These are phyloP conservation scores for Curvularia sp. DNA, from an alignment of 2,329 filamentous ascomycete genomes.

Conservation along the genomic window DNA sequence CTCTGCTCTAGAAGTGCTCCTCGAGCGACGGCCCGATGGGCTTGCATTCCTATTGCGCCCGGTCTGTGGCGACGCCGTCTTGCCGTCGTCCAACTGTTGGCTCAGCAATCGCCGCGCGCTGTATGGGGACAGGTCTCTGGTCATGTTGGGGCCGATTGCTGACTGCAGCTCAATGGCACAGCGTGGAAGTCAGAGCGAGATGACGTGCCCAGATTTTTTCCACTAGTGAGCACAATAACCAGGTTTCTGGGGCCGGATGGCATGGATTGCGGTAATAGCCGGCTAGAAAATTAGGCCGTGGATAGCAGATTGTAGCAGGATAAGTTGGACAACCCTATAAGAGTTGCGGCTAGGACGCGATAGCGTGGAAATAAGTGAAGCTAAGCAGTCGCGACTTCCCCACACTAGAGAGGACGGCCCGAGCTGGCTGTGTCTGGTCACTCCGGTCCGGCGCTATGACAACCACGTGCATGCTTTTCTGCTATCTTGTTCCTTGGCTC, in stretches of 20 bases:
- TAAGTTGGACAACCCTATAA: neutral
- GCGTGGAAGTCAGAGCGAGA: slow-evolving; percentile 15
- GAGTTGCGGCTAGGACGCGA: slow-evolving; percentile 1
- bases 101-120: slow-evolving; percentile 43
- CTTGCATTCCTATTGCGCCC: slow-evolving; percentile 27
- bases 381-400: slow-evolving; percentile 17
- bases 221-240: slow-evolving; percentile 9
- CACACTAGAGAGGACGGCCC: slow-evolving; percentile 12
- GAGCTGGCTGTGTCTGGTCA: slow-evolving; percentile 16
- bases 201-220: slow-evolving; percentile 20
- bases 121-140: slow-evolving; percentile 44
- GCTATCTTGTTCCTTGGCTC: slow-evolving; percentile 19
- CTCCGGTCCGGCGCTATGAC: slow-evolving; percentile 8
- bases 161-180: slow-evolving; percentile 10
- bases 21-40: slow-evolving; percentile 23
- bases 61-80: slow-evolving; percentile 24
- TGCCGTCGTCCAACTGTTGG: slow-evolving; percentile 32
- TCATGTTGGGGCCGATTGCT: slow-evolving; percentile 25
- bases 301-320: neutral
- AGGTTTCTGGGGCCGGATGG: slow-evolving; percentile 2
- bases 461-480: slow-evolving; percentile 11
- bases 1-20: slow-evolving; percentile 25
- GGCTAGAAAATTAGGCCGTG: slow-evolving; percentile 16
- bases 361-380: neutral
- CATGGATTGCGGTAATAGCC: slow-evolving; percentile 10